These are phyloP conservation scores for Pezicula carpinea DNA, from an alignment of 2,329 filamentous ascomycete genomes.

Conservation along the genomic window DNA sequence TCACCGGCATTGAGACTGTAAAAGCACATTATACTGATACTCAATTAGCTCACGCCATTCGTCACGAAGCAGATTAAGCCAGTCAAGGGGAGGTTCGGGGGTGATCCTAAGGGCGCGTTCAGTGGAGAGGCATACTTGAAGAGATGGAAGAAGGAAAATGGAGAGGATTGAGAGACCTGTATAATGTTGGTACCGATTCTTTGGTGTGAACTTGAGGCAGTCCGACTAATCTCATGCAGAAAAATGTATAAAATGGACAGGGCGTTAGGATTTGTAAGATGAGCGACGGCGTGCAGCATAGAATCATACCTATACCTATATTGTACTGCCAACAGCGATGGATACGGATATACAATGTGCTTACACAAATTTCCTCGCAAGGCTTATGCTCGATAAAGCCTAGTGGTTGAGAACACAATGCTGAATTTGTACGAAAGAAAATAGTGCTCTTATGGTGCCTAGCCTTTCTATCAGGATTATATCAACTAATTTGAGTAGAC, in stretches of 20 bases:
- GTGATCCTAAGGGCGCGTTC: constrained; percentile 50
- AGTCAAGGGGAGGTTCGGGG: constrained; percentile 46
- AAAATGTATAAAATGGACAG: constrained; percentile 9
- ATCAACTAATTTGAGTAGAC: no score
- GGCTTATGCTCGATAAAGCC: no score
- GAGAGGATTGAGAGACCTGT: constrained; percentile 32
- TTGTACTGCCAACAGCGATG: no score
- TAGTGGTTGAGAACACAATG: no score
- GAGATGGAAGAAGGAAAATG: constrained; percentile 66
- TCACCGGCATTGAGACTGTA: background rate
- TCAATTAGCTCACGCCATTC: constrained; percentile 71
- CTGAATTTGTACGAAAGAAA: no score
- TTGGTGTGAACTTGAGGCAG: background rate
- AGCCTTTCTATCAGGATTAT: no score
- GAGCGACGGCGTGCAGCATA: no score
- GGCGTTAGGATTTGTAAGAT: constrained; percentile 5
- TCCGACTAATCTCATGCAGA: no score
- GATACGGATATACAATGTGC: no score
- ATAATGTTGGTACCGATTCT: background rate
- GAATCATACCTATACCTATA: no score
- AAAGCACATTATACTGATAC: constrained; percentile 12
- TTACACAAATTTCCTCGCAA: no score
- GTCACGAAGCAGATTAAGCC: constrained; percentile 57
- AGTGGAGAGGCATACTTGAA: constrained; percentile 59
- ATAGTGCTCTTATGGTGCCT: no score